A percentile compares a stretch with the other conserved stretches of the same genome.
Conservation (phyloP, 352 stramenopile genomes). For the Phytophthora litchii region DNA sequence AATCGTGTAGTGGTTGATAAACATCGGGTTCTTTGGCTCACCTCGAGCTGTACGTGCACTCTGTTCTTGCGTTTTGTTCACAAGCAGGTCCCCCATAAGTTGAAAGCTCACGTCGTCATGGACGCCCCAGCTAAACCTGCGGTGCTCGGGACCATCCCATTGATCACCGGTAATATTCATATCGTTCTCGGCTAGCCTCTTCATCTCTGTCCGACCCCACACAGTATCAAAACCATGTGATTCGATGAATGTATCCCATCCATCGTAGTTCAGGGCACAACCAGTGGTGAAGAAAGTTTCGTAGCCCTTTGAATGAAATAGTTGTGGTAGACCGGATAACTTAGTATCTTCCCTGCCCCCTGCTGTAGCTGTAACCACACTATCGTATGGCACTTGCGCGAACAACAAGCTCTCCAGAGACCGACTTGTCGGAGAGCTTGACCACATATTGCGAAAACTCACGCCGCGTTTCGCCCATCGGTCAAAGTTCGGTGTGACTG, state of each 20-base stretch:
- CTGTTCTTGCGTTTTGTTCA: constrained; percentile 41
- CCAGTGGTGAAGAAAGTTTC: too few species aligned
- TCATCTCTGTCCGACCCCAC: too few species aligned
- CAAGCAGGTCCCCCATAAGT: constrained; percentile 44
- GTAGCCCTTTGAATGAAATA: too few species aligned
- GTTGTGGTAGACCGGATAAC: too few species aligned
- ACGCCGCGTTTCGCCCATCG: neutral
- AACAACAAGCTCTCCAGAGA: neutral
- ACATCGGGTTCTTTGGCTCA: constrained; percentile 42
- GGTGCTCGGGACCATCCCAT: constrained; percentile 20
- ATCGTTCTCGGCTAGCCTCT: too few species aligned
- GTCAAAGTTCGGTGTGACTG: neutral
- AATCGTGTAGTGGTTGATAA: constrained; percentile 57
- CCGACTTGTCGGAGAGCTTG: neutral
- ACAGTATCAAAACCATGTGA: too few species aligned
- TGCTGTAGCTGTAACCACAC: neutral
- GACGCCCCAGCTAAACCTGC: constrained; percentile 36
- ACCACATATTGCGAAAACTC: neutral
- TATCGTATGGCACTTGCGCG: neutral
- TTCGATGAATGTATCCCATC: too few species aligned
- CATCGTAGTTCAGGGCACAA: too few species aligned
- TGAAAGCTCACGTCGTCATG: constrained; percentile 54
- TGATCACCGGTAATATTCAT: constrained; percentile 2
- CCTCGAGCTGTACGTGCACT: constrained; percentile 14
- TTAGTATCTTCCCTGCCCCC: too few species aligned